Percentiles rank a stretch among this genome's conserved stretches.
phyloP scores from a whole-genome alignment of 2,329 filamentous ascomycete genomes.

The Sporothrix dimorphospora region DNA sequence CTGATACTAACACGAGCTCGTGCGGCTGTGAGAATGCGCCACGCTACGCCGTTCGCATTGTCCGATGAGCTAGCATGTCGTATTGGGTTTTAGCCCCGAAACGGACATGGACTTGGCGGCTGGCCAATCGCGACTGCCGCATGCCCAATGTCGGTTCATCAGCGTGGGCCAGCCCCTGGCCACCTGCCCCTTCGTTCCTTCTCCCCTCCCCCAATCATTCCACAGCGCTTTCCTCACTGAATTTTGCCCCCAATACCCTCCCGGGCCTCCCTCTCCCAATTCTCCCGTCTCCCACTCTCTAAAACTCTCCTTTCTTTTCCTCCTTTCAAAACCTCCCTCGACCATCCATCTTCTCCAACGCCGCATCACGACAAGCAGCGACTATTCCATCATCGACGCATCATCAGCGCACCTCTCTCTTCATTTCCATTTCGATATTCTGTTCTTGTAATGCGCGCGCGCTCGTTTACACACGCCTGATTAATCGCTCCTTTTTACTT shows the following conservation, averaged over 20 bases:
- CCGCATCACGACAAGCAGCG: neutral
- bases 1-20: neutral
- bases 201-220: neutral
- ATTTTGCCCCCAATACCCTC: neutral
- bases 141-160: neutral
- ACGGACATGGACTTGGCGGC: constrained; percentile 3
- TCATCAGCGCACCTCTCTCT: too few relatives aligned
- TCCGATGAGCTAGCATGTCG: neutral
- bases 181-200: neutral
- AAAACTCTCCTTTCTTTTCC: neutral
- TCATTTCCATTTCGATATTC: neutral
- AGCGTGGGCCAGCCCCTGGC: too few relatives aligned
- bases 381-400: neutral
- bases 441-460: constrained; percentile 10
- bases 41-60: neutral
- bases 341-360: neutral
- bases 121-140: constrained; percentile 19
- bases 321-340: neutral
- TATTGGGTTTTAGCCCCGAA: neutral
- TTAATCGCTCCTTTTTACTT: neutral
- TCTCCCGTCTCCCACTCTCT: neutral
- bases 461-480: neutral
- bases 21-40: neutral
- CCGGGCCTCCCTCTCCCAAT: neutral
- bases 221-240: neutral